Conservation (phyloP, 139 green algal species). For the Tetraselmis striata region DNA sequence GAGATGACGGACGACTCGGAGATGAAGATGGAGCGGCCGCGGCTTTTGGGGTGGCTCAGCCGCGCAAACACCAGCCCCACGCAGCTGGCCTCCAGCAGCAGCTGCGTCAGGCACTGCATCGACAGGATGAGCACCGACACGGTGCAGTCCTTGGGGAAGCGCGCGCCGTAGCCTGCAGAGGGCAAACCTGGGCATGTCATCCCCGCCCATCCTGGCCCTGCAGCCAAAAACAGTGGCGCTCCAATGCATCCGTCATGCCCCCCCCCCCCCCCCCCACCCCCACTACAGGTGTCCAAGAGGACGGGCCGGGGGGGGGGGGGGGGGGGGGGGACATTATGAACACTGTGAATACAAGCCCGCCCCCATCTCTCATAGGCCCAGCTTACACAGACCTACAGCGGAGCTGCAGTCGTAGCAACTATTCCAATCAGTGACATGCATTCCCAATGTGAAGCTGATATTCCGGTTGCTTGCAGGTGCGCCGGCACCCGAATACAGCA, state of each 20-base stretch:
- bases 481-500: neutral
- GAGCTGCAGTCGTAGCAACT: no score
- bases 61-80: slow-evolving; percentile 73
- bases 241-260: neutral
- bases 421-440: no score
- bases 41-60: slow-evolving; percentile 63
- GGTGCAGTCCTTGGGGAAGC: slow-evolving; percentile 66
- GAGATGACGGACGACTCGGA: slow-evolving; percentile 67
- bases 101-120: slow-evolving; percentile 58
- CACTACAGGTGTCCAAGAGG: neutral
- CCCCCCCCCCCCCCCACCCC: neutral
- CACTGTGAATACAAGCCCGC: no score
- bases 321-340: no score
- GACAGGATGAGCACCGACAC: slow-evolving; percentile 43
- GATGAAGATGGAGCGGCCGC: slow-evolving; percentile 74
- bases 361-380: no score
- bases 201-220: no score
- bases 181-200: no score
- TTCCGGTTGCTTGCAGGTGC: neutral
- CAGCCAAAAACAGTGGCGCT: neutral
- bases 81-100: slow-evolving; percentile 67
- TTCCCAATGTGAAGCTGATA: no score
- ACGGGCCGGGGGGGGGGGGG: neutral
- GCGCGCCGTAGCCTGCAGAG: slow-evolving; percentile 62
- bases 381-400: no score